Evolutionary conservation across 1,139 yeast species (phyloP).

Genomic region (Geotrichum reessii): DNA sequence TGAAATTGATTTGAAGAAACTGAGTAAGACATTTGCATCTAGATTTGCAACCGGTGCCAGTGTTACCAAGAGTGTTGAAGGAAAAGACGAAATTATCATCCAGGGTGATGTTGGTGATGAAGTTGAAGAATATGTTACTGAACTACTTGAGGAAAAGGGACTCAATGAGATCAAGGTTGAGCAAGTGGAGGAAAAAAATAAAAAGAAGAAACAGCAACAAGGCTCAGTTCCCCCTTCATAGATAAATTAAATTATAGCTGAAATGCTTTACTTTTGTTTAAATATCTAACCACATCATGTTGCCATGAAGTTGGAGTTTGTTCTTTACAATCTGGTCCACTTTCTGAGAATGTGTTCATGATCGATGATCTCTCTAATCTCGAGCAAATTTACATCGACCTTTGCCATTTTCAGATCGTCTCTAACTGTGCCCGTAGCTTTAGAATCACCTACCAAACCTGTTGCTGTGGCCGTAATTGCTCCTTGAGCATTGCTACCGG

Average conservation of each 20-base stretch:
- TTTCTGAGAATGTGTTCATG: slow-evolving; percentile 28
- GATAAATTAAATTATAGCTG: background rate
- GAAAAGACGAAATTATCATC: slow-evolving; percentile 83
- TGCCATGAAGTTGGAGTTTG: background rate
- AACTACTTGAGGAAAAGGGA: slow-evolving; percentile 74
- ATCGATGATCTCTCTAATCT: slow-evolving; percentile 32
- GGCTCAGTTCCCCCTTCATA: slow-evolving; percentile 8
- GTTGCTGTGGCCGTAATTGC: slow-evolving; percentile 12
- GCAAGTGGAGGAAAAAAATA: slow-evolving; percentile 74
- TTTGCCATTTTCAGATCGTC: slow-evolving; percentile 34
- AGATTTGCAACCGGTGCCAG: slow-evolving; percentile 96
- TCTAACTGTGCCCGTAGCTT: slow-evolving; percentile 16
- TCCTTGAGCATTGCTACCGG: slow-evolving; percentile 12
- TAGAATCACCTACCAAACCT: slow-evolving; percentile 3
- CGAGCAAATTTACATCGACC: slow-evolving; percentile 36
- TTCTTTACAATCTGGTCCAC: slow-evolving; percentile 31
- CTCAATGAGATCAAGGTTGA: slow-evolving; percentile 81
- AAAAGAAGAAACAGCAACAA: slow-evolving; percentile 47
- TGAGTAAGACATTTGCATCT: slow-evolving; percentile 87
- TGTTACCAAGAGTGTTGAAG: slow-evolving; percentile 87
- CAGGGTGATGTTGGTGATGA: slow-evolving; percentile 96
- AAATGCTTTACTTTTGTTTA: background rate
- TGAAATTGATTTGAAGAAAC: slow-evolving; percentile 79
- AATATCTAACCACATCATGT: background rate
- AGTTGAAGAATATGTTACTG: slow-evolving; percentile 70